These are phyloP conservation scores for Ustilago vetiveriae DNA, from an alignment of 1,284 basidiomycete species.

Conservation along the genomic window DNA sequence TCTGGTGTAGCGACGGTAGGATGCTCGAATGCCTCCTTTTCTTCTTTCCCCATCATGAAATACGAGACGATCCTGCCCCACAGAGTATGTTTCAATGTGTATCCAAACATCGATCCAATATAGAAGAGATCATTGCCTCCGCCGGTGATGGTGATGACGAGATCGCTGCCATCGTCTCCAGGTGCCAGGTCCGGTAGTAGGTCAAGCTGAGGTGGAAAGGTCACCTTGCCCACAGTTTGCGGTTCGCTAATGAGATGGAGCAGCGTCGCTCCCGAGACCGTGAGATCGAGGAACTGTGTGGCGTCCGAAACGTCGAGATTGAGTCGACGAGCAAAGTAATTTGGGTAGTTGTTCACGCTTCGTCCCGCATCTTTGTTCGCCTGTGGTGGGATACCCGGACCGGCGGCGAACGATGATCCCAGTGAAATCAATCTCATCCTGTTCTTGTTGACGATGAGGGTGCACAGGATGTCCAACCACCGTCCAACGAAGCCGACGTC, in stretches of 20 bases:
- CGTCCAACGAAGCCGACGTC: too few species aligned
- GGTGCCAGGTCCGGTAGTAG: neutral
- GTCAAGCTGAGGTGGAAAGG: conserved; percentile 20
- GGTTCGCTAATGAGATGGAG: conserved; percentile 21
- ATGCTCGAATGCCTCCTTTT: conserved; percentile 2
- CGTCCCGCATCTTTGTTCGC: conserved; percentile 19
- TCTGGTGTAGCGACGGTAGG: conserved; percentile 13
- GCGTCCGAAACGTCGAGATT: conserved; percentile 4
- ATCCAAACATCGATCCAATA: conserved; percentile 30
- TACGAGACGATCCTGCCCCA: conserved; percentile 18
- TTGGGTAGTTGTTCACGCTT: conserved; percentile 33
- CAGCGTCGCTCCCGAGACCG: conserved; percentile 28
- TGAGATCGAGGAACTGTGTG: conserved; percentile 16
- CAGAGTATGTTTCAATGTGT: conserved; percentile 15
- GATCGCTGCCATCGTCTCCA: conserved; percentile 13
- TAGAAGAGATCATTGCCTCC: conserved; percentile 38
- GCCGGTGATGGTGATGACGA: conserved; percentile 22
- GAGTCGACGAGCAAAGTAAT: conserved; percentile 18
- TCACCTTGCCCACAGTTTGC: conserved; percentile 14
- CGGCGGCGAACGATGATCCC: conserved; percentile 34
- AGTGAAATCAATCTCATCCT: conserved; percentile 16
- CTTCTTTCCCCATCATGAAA: conserved; percentile 1
- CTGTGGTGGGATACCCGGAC: conserved; percentile 27
- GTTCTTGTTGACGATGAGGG: neutral
- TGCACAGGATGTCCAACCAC: too few species aligned